Evolutionary conservation across 2,329 filamentous ascomycete species (phyloP).

Genomic region (Fusarium sp.): DNA sequence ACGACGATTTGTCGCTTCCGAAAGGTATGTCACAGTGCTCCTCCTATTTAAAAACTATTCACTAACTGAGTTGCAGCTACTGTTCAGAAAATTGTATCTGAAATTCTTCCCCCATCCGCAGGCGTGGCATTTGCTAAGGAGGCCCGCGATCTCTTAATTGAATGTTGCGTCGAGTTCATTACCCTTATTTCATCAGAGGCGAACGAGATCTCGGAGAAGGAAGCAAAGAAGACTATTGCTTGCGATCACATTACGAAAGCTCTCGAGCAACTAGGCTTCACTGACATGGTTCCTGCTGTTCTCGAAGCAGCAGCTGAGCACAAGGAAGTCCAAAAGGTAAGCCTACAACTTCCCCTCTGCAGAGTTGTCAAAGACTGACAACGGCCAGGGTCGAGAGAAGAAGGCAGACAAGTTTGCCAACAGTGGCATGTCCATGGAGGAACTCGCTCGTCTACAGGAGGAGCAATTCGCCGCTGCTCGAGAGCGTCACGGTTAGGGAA

Average conservation of each 20-base stretch:
- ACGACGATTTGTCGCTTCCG: slow-evolving; percentile 70
- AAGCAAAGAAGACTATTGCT: slow-evolving; percentile 98
- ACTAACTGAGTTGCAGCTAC: slow-evolving; percentile 60
- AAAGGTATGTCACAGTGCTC: slow-evolving; percentile 60
- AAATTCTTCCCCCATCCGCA: slow-evolving; percentile 80
- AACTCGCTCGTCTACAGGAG: slow-evolving; percentile 87
- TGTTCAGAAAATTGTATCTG: slow-evolving; percentile 87
- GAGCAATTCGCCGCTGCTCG: slow-evolving; percentile 85
- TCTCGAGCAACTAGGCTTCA: slow-evolving; percentile 89
- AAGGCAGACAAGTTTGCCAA: slow-evolving; percentile 97
- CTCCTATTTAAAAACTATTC: not conserved
- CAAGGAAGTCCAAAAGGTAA: slow-evolving; percentile 90
- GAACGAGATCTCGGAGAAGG: slow-evolving; percentile 98
- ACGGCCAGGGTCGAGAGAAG: slow-evolving; percentile 82
- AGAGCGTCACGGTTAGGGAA: slow-evolving; percentile 45
- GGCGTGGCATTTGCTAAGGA: slow-evolving; percentile 94
- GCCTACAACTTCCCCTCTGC: slow-evolving; percentile 40
- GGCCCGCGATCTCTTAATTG: slow-evolving; percentile 91
- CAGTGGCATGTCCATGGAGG: slow-evolving; percentile 89
- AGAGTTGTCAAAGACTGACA: slow-evolving; percentile 51
- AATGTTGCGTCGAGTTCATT: slow-evolving; percentile 99
- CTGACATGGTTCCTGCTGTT: slow-evolving; percentile 89
- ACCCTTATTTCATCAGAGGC: slow-evolving; percentile 98
- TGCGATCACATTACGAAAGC: slow-evolving; percentile 98
- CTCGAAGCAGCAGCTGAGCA: slow-evolving; percentile 88